These are phyloP conservation scores for Entrophospora sp. DNA, from an alignment of 192 early-diverging fungal genomes.

Conservation along the genomic window DNA sequence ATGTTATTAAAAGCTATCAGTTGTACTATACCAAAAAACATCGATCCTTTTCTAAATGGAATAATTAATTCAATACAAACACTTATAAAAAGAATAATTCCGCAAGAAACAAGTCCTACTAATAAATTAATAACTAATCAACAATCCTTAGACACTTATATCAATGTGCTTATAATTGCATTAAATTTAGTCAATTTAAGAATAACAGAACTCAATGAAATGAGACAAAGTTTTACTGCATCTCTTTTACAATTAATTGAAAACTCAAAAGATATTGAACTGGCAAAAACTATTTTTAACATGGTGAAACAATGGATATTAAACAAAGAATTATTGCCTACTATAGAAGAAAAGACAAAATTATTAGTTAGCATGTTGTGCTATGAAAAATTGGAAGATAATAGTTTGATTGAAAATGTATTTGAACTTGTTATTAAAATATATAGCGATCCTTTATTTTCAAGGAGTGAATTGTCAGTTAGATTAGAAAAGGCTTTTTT, in stretches of 20 bases:
- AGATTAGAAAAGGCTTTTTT: constrained; percentile 92
- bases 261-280: constrained; percentile 61
- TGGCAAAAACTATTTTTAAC: constrained; percentile 68
- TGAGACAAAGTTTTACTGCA: constrained; percentile 76
- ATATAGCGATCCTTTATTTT: constrained; percentile 75
- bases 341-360: constrained; percentile 92
- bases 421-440: constrained; percentile 85
- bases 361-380: constrained; percentile 89
- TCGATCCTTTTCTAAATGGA: constrained; percentile 63
- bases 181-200: constrained; percentile 46
- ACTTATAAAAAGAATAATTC: constrained; percentile 52
- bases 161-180: constrained; percentile 45
- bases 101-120: constrained; percentile 26
- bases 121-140: not conserved
- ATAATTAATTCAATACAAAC: constrained; percentile 79
- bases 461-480: constrained; percentile 85
- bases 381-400: constrained; percentile 62
- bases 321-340: constrained; percentile 83
- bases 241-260: constrained; percentile 79
- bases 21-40: constrained; percentile 51
- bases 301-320: constrained; percentile 86
- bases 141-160: constrained; percentile 34
- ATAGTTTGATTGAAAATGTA: constrained; percentile 70
- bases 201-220: constrained; percentile 71
- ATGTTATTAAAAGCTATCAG: constrained; percentile 59